Conservation (phyloP, 805 yeast species). For the Komagataella ulmi region DNA sequence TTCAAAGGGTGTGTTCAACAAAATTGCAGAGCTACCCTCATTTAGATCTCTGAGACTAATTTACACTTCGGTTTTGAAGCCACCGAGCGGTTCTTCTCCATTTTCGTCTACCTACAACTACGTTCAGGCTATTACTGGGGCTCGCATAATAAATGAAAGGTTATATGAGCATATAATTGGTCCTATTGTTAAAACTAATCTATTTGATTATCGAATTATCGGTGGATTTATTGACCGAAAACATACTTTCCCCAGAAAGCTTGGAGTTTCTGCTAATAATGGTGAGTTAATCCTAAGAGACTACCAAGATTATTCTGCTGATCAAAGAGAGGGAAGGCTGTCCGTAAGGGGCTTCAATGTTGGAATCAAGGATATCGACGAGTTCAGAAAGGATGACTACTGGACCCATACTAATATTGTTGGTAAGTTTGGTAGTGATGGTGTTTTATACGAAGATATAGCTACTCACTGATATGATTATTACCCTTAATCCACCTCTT, state of each 20-base stretch:
- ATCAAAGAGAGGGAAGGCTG: slow-evolving; percentile 33
- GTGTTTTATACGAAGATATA: slow-evolving; percentile 42
- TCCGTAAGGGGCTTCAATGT: slow-evolving; percentile 53
- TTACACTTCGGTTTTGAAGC: slow-evolving; percentile 21
- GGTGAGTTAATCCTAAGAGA: slow-evolving; percentile 43
- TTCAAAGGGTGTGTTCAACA: slow-evolving; percentile 34
- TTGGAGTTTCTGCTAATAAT: slow-evolving; percentile 49
- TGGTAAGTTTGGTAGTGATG: slow-evolving; percentile 60
- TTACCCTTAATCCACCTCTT: slow-evolving; percentile 39
- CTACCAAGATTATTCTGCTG: slow-evolving; percentile 16
- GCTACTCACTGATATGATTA: neutral
- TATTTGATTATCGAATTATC: slow-evolving; percentile 46
- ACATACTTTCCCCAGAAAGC: slow-evolving; percentile 12
- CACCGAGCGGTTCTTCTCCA: slow-evolving; percentile 6
- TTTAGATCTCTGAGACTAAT: slow-evolving; percentile 24
- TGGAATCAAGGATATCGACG: slow-evolving; percentile 25
- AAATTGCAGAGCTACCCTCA: slow-evolving; percentile 13
- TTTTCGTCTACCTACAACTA: slow-evolving; percentile 15
- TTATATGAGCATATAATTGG: slow-evolving; percentile 36
- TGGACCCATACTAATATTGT: slow-evolving; percentile 32
- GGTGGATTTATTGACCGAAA: slow-evolving; percentile 9
- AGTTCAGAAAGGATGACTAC: slow-evolving; percentile 20
- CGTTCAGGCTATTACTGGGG: slow-evolving; percentile 29
- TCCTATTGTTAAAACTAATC: slow-evolving; percentile 43
- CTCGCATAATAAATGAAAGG: slow-evolving; percentile 39